Evolutionary conservation across 2,329 filamentous ascomycete genomes (phyloP).

Genomic region (Dothideomycetes sp.): DNA sequence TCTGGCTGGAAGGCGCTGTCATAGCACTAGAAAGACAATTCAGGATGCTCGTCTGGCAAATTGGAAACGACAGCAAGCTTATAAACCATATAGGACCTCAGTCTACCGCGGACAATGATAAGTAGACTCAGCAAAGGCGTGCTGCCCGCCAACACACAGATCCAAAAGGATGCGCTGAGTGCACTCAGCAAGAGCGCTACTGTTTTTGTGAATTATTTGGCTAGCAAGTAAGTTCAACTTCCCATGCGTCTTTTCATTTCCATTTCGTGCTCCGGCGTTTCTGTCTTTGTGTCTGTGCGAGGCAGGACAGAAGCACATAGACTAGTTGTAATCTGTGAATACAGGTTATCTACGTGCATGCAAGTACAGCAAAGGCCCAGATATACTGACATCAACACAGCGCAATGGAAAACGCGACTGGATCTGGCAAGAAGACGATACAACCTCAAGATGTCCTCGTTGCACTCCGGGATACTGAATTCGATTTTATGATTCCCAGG

Average conservation of each 20-base stretch:
- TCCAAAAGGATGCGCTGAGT: constrained; percentile 70
- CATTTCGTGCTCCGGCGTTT: neutral
- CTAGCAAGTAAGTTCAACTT: constrained; percentile 56
- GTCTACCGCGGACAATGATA: constrained; percentile 70
- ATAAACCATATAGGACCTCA: constrained; percentile 51
- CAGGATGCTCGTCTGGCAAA: neutral
- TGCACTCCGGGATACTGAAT: constrained; percentile 67
- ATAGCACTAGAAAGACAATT: too few species aligned
- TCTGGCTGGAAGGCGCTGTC: too few species aligned
- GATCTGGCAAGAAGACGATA: constrained; percentile 66
- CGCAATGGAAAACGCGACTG: constrained; percentile 59
- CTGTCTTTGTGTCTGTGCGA: neutral
- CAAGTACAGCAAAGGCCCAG: neutral
- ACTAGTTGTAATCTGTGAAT: neutral
- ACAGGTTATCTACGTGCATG: neutral
- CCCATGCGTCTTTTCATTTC: too few species aligned
- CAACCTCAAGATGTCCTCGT: constrained; percentile 64
- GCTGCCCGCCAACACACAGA: constrained; percentile 68
- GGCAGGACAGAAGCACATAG: too few species aligned
- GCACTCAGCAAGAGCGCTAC: constrained; percentile 74
- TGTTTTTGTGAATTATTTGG: constrained; percentile 73
- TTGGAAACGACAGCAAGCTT: constrained; percentile 8
- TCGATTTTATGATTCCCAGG: constrained; percentile 56
- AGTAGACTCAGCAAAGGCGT: constrained; percentile 70
- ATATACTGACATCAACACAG: constrained; percentile 31